Conservation (phyloP, 345 rosid genomes). For the Cochlearia excelsa region DNA sequence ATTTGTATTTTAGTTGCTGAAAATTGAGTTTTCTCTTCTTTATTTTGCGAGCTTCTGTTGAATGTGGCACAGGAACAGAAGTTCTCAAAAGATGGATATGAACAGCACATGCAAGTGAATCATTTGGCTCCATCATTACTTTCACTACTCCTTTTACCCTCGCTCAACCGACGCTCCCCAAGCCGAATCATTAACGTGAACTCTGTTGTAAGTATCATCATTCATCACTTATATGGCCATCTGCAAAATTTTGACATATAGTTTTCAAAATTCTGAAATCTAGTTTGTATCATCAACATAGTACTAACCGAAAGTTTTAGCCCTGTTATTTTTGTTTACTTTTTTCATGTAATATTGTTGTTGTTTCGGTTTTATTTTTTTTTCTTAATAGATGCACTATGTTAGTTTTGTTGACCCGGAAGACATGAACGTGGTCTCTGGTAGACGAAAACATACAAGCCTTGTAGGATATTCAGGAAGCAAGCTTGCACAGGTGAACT, state of each 20-base stretch:
- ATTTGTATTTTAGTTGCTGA: too few relatives aligned
- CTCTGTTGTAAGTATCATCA: conserved; percentile 69
- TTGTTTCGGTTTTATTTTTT: neutral
- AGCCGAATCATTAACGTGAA: conserved; percentile 85
- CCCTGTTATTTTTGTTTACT: too few relatives aligned
- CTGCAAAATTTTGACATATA: neutral
- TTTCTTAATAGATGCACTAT: conserved; percentile 69
- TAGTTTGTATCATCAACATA: too few relatives aligned
- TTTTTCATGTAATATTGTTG: too few relatives aligned
- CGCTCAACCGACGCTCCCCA: conserved; percentile 76
- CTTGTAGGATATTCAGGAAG: conserved; percentile 71
- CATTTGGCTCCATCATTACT: conserved; percentile 89
- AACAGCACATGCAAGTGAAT: conserved; percentile 28
- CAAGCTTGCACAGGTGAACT: conserved; percentile 86
- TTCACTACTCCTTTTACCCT: conserved; percentile 80
- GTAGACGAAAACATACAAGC: conserved; percentile 74
- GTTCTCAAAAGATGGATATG: too few relatives aligned
- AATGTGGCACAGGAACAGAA: too few relatives aligned
- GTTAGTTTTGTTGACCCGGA: conserved; percentile 85
- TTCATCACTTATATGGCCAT: neutral
- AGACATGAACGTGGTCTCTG: conserved; percentile 79
- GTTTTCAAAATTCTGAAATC: too few relatives aligned
- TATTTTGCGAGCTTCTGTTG: too few relatives aligned
- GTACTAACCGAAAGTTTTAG: too few relatives aligned
- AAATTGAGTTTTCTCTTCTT: too few relatives aligned